Percentiles rank a stretch among this genome's conserved stretches.
These are phyloP conservation scores for Yarrowia sp. DNA, from an alignment of 805 yeast genomes.

Conservation along the genomic window DNA sequence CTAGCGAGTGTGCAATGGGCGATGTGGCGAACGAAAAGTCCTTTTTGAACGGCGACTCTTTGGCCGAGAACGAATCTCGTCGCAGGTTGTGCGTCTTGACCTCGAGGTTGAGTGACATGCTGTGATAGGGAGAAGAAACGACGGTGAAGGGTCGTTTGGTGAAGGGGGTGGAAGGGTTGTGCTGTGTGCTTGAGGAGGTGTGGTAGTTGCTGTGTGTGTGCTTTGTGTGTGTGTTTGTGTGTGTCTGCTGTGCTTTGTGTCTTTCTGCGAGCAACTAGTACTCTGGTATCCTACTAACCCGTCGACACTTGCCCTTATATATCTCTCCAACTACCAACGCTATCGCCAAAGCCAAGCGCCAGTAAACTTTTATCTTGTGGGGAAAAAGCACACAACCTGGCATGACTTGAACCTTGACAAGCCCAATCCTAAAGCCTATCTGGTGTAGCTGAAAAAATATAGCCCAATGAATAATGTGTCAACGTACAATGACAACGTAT, in stretches of 20 bases:
- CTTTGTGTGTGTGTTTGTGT: not conserved
- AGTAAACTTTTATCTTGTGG: slow-evolving; percentile 20
- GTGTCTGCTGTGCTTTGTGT: not conserved
- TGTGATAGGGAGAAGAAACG: not conserved
- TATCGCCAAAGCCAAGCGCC: slow-evolving; percentile 10
- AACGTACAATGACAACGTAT: too few relatives aligned
- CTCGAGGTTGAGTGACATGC: slow-evolving; percentile 13
- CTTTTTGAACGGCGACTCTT: slow-evolving; percentile 24
- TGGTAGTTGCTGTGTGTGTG: not conserved
- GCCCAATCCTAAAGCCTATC: not conserved
- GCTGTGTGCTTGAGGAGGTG: not conserved
- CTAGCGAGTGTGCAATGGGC: slow-evolving; percentile 23
- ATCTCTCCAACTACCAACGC: not conserved
- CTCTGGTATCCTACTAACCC: not conserved
- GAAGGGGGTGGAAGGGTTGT: not conserved
- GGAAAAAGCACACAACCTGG: slow-evolving; percentile 20
- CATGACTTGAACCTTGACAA: not conserved
- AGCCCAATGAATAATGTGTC: too few relatives aligned
- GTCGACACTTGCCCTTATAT: not conserved
- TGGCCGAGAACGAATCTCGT: slow-evolving; percentile 13
- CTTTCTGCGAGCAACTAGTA: not conserved
- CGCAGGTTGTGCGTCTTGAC: slow-evolving; percentile 8
- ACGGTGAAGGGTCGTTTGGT: not conserved
- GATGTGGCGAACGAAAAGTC: slow-evolving; percentile 23
- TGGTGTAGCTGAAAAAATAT: too few relatives aligned